These are phyloP conservation scores for Cladosporium sphaerospermum DNA, from an alignment of 2,329 filamentous ascomycete genomes.

Conservation along the genomic window DNA sequence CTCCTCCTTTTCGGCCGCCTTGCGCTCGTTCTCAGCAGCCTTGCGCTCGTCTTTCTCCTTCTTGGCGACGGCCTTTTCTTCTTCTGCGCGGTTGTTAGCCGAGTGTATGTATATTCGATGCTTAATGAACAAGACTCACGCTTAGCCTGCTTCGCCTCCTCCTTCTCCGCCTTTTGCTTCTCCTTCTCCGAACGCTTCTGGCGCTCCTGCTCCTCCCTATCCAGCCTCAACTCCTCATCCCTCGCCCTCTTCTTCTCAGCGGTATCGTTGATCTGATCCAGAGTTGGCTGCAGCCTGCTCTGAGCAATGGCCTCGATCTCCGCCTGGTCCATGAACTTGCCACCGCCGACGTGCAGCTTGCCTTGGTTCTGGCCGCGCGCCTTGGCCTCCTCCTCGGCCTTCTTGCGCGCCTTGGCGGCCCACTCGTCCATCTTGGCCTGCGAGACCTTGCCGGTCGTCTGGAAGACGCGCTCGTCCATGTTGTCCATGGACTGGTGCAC, in stretches of 20 bases:
- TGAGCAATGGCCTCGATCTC: slow-evolving; percentile 76
- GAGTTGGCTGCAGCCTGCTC: slow-evolving; percentile 69
- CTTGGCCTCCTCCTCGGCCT: slow-evolving; percentile 61
- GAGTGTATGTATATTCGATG: background rate
- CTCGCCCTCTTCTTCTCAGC: slow-evolving; percentile 66
- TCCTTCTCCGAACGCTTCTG: slow-evolving; percentile 53
- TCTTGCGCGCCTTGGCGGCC: slow-evolving; percentile 68
- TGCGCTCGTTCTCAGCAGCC: slow-evolving; percentile 33
- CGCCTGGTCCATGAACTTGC: slow-evolving; percentile 69
- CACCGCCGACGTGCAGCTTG: slow-evolving; percentile 67
- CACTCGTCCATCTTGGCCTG: slow-evolving; percentile 66
- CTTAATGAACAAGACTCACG: slow-evolving; percentile 42
- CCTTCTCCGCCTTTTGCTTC: slow-evolving; percentile 39
- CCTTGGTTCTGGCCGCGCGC: slow-evolving; percentile 52
- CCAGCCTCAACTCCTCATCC: slow-evolving; percentile 55
- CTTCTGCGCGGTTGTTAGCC: slow-evolving; percentile 40
- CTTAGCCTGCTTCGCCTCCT: slow-evolving; percentile 44
- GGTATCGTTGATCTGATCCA: slow-evolving; percentile 78
- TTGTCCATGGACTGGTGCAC: slow-evolving; percentile 71
- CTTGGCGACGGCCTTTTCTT: slow-evolving; percentile 46
- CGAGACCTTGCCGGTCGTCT: slow-evolving; percentile 67
- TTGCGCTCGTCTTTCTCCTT: slow-evolving; percentile 46
- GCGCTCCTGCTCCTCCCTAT: slow-evolving; percentile 59
- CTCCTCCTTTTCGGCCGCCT: slow-evolving; percentile 40
- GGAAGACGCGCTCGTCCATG: slow-evolving; percentile 76